phyloP scores from a whole-genome alignment of 2,329 filamentous ascomycete genomes.

The Beauveria bassiana region DNA sequence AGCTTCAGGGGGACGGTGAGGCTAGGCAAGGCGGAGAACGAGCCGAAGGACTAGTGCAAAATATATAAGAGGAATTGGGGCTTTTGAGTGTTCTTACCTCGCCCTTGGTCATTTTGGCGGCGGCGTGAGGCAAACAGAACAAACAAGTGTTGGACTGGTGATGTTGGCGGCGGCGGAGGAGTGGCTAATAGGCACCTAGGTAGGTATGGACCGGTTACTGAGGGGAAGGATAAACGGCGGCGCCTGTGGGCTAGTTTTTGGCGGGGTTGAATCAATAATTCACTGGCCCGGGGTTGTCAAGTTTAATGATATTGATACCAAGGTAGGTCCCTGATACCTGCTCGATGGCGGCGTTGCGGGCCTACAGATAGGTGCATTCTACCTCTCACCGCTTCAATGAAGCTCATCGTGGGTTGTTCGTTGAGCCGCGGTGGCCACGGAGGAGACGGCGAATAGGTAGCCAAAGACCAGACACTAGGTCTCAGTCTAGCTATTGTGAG shows the following conservation, averaged over 20 bases:
- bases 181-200: too few relatives aligned
- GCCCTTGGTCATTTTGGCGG: conserved; percentile 43
- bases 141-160: conserved; percentile 16
- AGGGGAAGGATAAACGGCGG: conserved; percentile 20
- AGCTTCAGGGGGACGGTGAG: conserved; percentile 4
- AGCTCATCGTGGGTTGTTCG: neutral
- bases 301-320: neutral
- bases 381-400: conserved; percentile 20
- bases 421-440: neutral
- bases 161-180: conserved; percentile 17
- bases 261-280: conserved; percentile 20
- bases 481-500: too few relatives aligned
- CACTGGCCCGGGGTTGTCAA: conserved; percentile 11
- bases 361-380: neutral
- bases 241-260: conserved; percentile 15
- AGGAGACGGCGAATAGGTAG: neutral
- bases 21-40: conserved; percentile 12
- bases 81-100: conserved; percentile 35
- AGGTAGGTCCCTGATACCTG: conserved; percentile 11
- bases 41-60: neutral
- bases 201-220: neutral
- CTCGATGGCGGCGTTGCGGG: neutral
- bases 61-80: neutral
- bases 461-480: neutral
- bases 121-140: conserved; percentile 16